Base-by-base conservation (phyloP, 805 yeast species). In the Barnettozyma botsteinii region DNA sequence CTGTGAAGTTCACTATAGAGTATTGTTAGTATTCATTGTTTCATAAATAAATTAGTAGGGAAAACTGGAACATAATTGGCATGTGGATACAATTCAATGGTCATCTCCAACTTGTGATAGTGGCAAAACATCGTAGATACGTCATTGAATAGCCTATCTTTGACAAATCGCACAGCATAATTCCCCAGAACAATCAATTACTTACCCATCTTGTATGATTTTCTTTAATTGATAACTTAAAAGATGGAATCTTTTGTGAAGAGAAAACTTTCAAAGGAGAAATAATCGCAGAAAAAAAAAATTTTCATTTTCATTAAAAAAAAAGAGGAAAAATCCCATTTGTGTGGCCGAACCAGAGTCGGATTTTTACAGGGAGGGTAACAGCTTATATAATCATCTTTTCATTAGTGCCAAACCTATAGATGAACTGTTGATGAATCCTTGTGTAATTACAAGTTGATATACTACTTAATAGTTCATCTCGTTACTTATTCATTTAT, bases 1-100 rank as follows among this genome's bases (percentile, higher is more conserved):
- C 77, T 66, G 81, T 75, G 77, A 75, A 75, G 64, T 68, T 68
- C 68, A 69, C 74, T 67, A 48, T 26, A 14, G 17, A 8, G 8
- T 20, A 31, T 23, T 42, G 58, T 54, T 54, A 55, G 59, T 52
- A 41, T 23, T 6, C 14, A 14, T 12, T 31, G 20, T 31, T n/a
- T 5, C 11, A 17, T 23, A 11, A 15, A 18, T 23, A 15, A 24
- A 10, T 8, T 25, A 12, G n/a, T n/a, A n/a, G n/a, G n/a, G n/a
- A n/a, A n/a, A n/a, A n/a, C n/a, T n/a, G n/a, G n/a, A n/a, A n/a
- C n/a, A n/a, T n/a, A n/a, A n/a, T n/a, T n/a, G n/a, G n/a, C n/a
- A n/a, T n/a, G n/a, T n/a, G n/a, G n/a, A n/a, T n/a, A n/a, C n/a
- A n/a, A n/a, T n/a, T n/a, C 31, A 29, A 13, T 29, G 30, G 33